Evolutionary conservation across 179 eudicot genomes (phyloP), one percentile per base, ranked within the genome.

Genomic region (Beta macrorhiza): DNA sequence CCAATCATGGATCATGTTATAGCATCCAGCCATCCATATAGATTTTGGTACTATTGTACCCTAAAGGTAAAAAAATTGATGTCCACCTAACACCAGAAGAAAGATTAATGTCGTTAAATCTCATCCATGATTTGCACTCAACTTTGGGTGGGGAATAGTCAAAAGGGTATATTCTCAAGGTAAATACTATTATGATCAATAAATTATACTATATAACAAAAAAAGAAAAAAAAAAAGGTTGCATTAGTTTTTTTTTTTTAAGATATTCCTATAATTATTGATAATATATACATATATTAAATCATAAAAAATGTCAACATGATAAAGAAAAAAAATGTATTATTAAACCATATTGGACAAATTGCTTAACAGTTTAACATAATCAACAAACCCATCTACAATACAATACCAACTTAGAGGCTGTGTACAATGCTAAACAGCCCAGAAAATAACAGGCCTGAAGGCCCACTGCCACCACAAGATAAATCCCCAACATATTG

Each of bases 101-200:
- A 70, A 49, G 32, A 59, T 61, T 64, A 78, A 62, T 70, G 67
- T 55, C n/a, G 15, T 59, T 72, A 67, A 73, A 25, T 62, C 72
- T 78, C 67, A 42, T 73, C 67, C 77, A 77, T 82, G 29, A 37
- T 77, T 78, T 73, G 45, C 45, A 25, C 45, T 70, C 25, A 25
- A 25, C 25, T 25, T 25, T 25, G 25, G 25, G 25, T 25, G 53
- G 75, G 53, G 56, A n/a, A 22, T 42, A 42, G 76, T 70, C 63
- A 45, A 59, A 45, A 25, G 55, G 78, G 80, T 58, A 76, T 81
- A 76, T 76, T 68, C 76, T 59, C 22, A 68, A 45, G 4, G 53
- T 45, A 12, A 37, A 7, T 62, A 45, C 20, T 17, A 59, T 76
- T 47, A 76, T 59, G 42, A 51, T 64, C 71, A 74, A 42, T 56